A percentile compares a stretch with the other conserved stretches of the same genome.
phyloP scores from a whole-genome alignment of 345 rosid species.

The Salix exigua region DNA sequence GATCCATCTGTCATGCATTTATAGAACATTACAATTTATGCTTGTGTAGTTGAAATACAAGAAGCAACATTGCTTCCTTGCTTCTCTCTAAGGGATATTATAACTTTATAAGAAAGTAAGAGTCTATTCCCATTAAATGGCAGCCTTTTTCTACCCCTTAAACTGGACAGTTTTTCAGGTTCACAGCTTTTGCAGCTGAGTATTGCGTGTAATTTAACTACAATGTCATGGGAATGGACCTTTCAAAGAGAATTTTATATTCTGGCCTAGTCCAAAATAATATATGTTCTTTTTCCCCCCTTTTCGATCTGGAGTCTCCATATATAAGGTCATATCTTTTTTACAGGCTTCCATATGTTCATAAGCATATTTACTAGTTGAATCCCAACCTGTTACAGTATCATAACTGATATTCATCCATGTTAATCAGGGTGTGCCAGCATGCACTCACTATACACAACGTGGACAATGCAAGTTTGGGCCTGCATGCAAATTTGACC shows the following conservation, averaged over 20 bases:
- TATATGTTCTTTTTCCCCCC: not conserved
- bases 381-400: not conserved
- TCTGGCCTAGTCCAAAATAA: not conserved
- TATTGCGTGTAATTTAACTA: not conserved
- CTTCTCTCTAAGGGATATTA: not conserved
- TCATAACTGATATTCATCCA: conserved; percentile 5
- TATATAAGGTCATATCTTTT: not conserved
- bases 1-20: not conserved
- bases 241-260: not conserved
- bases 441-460: conserved; percentile 29
- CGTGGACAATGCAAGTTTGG: conserved; percentile 37
- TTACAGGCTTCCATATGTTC: not conserved
- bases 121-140: not conserved
- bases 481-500: conserved; percentile 58
- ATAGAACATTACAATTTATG: not conserved
- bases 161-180: not conserved
- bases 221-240: not conserved
- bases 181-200: not conserved
- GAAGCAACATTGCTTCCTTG: not conserved
- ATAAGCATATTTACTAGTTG: not conserved
- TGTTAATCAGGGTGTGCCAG: conserved; percentile 22
- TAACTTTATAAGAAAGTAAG: not conserved
- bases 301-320: not conserved
- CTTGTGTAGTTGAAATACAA: not conserved
- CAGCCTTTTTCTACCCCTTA: not conserved